Conservation (phyloP, 164 flowering plant genomes). For the Umbellularia californica region DNA sequence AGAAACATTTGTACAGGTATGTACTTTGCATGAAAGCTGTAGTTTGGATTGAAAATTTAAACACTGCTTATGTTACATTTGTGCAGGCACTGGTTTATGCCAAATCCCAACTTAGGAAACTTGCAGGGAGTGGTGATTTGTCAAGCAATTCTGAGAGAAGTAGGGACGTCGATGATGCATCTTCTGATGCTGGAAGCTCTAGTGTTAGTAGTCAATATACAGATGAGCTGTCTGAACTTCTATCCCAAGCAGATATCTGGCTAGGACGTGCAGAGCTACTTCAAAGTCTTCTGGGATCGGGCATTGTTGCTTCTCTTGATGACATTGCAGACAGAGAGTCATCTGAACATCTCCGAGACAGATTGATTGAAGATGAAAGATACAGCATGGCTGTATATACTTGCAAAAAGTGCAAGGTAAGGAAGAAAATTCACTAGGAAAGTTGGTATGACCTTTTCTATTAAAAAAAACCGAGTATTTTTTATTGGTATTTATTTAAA, state of each 20-base stretch:
- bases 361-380: slow-evolving; percentile 78
- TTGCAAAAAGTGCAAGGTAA: slow-evolving; percentile 95
- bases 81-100: slow-evolving; percentile 73
- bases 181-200: slow-evolving; percentile 96
- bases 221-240: slow-evolving; percentile 76
- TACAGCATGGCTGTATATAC: slow-evolving; percentile 99
- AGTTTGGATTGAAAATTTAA: not conserved
- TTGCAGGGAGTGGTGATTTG: slow-evolving; percentile 65
- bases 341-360: slow-evolving; percentile 79
- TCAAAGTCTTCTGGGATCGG: slow-evolving; percentile 94
- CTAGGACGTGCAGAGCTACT: slow-evolving; percentile 93
- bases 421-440: slow-evolving; percentile 1
- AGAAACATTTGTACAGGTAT: slow-evolving; percentile 93
- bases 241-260: slow-evolving; percentile 82
- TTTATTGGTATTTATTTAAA: not conserved
- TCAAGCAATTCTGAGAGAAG: slow-evolving; percentile 57
- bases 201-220: slow-evolving; percentile 79
- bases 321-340: slow-evolving; percentile 92
- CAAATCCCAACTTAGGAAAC: slow-evolving; percentile 69
- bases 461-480: slow-evolving; percentile 2
- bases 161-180: slow-evolving; percentile 80
- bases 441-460: not conserved
- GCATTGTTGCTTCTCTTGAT: slow-evolving; percentile 94
- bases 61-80: slow-evolving; percentile 5
- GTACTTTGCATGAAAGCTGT: not conserved